Base-by-base conservation (phyloP, 345 rosid genomes). In the Euphorbia tirucalli region DNA sequence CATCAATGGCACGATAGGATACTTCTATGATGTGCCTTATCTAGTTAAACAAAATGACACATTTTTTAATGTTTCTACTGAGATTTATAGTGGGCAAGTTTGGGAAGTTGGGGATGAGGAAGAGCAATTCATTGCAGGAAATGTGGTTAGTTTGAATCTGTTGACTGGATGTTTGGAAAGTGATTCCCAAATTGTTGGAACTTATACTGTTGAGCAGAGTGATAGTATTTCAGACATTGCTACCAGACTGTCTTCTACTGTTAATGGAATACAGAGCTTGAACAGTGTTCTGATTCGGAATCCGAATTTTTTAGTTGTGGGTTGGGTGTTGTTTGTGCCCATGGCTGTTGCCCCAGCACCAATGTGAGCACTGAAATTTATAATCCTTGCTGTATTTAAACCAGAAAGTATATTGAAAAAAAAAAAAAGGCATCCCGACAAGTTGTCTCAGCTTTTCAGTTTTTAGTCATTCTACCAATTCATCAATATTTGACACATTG, bases 271-370 rank as follows among this genome's bases (percentile, higher is more conserved):
- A n/a, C 31, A 70, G 76, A 75, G 66, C 44, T 50, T 84, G 85
- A 89, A 86, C 70, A 10, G 46, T 0, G 25, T 39, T 54, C 55
- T 85, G 68, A 75, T 43, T 55, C 43, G 13, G 9, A 72, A 80
- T 49, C 76, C 82, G 0, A 19, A 41, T 49, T 59, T 35, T 69
- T 81, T 87, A 32, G 37, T 54, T 1, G 24, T 41, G 28, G 87
- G 85, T 55, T 80, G 82, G 85, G 84, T 89, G 16, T 73, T 87
- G 68, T 87, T 71, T 72, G 86, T 87, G 41, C 91, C 91, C 0
- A 70, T 50, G 84, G 76, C 64, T 61, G 56, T 39, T 61, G 27
- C 7, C 13, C 83, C 84, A 6, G 7, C 37, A 0, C 71, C 77
- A 0, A 74, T 80, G 90, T 77, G 30, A 76, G 59, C 50, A 18